Evolutionary conservation across 768 basidiomycete species (phyloP), one percentile per base, ranked within the genome.

Genomic region (Collybia mongolica): DNA sequence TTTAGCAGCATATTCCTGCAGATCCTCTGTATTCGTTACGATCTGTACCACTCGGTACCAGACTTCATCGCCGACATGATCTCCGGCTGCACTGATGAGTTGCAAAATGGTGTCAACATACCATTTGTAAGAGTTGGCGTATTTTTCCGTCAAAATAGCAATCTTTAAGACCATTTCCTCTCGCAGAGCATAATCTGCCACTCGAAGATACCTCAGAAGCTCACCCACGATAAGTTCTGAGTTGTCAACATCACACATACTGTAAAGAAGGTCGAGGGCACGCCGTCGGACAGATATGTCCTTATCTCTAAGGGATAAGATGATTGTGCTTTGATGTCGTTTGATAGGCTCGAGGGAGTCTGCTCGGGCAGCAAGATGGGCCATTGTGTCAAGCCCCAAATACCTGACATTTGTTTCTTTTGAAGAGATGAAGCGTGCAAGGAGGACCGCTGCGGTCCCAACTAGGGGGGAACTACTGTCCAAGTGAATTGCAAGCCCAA

Each of bases 101-200:
- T 94, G 88, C 59, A 99, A 72, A 63, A 98, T 92, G 57, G 94
- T 99, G 68, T 99, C 96, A 49, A 99, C 92, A 74, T 99, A 98
- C 95, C 95, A 96, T 71, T 95, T 94, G 70, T 96, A 97, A 48
- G 92, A 97, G 49, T 83, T 89, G 19, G 97, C 97, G 62, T 98
- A 98, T 72, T 97, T 93, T 67, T 99, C 97, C n/a, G 97, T 98
- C 53, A 98, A 75, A 54, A 98, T 95, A 37, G 97, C 97, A 49
- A 99, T 96, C 70, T 98, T 98, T 48, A 98, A 77, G 1, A 98
- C 97, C 95, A 98, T 94, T 69, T 99, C 95, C 71, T 99, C 97
- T 39, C 97, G 80, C 26, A 99, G 75, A 14, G 87, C 93, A 59
- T 98, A 98, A 67, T 99, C 97, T 6, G 97, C 97, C n/a, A 97